A percentile compares a stretch with the other conserved stretches of the same genome.
phyloP scores from a whole-genome alignment of 441 rosid species.

The Daphne laureola region DNA sequence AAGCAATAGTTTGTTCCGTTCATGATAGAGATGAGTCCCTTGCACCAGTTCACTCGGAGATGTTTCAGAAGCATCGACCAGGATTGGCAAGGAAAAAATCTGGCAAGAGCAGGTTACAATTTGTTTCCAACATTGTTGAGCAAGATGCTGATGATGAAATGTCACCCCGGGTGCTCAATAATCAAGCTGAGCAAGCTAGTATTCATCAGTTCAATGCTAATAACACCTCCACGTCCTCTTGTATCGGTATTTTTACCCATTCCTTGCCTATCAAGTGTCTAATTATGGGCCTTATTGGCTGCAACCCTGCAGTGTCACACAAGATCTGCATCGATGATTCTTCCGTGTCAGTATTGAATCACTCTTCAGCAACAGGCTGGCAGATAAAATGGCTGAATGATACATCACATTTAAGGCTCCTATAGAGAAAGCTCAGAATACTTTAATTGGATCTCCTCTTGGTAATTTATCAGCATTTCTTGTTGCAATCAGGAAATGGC shows the following conservation, averaged over 20 bases:
- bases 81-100: constrained; percentile 64
- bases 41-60: constrained; percentile 50
- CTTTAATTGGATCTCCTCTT: not conserved
- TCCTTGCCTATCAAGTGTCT: constrained; percentile 75
- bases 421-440: constrained; percentile 24
- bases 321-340: constrained; percentile 86
- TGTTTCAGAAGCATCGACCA: constrained; percentile 57
- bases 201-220: constrained; percentile 28
- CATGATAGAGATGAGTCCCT: constrained; percentile 47
- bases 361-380: constrained; percentile 85
- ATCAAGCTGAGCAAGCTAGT: constrained; percentile 33
- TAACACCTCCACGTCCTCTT: constrained; percentile 26
- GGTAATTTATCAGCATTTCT: constrained; percentile 4
- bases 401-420: constrained; percentile 80
- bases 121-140: constrained; percentile 54
- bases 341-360: constrained; percentile 75
- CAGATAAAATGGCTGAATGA: constrained; percentile 85
- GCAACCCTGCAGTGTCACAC: constrained; percentile 64
- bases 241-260: constrained; percentile 77
- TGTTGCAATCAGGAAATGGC: constrained; percentile 10
- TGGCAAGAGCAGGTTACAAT: constrained; percentile 85
- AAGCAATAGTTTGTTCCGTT: constrained; percentile 23
- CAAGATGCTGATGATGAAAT: constrained; percentile 69
- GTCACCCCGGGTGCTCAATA: constrained; percentile 46
- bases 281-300: constrained; percentile 68